Evolutionary conservation across 371 early-diverging fungal genomes (phyloP).

Genomic region (Encephalitozoon cuniculi): DNA sequence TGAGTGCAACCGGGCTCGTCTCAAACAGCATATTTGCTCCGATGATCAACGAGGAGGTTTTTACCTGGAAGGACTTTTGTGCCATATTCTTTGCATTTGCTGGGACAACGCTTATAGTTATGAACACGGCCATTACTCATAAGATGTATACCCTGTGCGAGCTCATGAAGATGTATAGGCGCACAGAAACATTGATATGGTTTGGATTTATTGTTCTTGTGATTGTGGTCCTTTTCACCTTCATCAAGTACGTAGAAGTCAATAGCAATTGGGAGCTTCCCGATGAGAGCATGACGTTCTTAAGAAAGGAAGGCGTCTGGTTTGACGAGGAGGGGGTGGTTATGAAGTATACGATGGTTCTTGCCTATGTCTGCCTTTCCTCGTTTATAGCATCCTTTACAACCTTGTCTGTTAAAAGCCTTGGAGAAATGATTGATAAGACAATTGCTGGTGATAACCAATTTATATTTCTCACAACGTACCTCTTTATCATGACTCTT

Average conservation of each 20-base stretch:
- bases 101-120: constrained; percentile 69
- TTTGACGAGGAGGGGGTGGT: constrained; percentile 53
- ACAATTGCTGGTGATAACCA: constrained; percentile 68
- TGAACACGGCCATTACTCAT: constrained; percentile 64
- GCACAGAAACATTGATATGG: constrained; percentile 66
- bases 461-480: constrained; percentile 65
- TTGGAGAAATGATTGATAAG: constrained; percentile 67
- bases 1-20: constrained; percentile 71
- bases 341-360: constrained; percentile 59
- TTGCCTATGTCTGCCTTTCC: constrained; percentile 58
- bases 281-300: constrained; percentile 32
- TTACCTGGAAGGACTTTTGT: constrained; percentile 66
- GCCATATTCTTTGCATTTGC: constrained; percentile 69
- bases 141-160: constrained; percentile 68
- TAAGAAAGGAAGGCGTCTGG: constrained; percentile 34
- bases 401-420: constrained; percentile 71
- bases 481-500: constrained; percentile 67
- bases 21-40: constrained; percentile 75
- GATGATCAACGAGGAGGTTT: constrained; percentile 68
- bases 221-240: constrained; percentile 62
- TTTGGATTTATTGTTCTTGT: constrained; percentile 64
- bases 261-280: constrained; percentile 63
- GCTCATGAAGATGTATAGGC: constrained; percentile 66
- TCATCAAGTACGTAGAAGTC: constrained; percentile 65
- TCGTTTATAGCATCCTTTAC: constrained; percentile 73